Base-by-base conservation (phyloP, 805 yeast genomes). In the Nakazawaea molendinolei region DNA sequence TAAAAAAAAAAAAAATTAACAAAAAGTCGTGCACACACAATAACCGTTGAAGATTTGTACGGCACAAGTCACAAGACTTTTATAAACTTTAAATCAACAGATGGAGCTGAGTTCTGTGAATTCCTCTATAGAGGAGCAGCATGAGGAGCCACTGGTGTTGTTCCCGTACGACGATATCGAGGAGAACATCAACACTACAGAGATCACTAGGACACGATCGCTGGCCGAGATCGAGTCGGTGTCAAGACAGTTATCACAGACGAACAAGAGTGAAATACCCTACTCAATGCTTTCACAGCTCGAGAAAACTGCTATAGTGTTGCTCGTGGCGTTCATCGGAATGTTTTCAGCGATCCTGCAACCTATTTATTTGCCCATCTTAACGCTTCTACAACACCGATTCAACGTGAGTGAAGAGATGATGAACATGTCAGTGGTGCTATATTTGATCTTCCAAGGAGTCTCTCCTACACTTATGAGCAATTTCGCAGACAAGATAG, bases 331-430 rank as follows among this genome's bases (percentile, higher is more conserved):
- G 2, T 43, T 61, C 4, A 57, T 72, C 2, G 83, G 85, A 0
- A 56, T 76, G 28, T 78, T 81, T 63, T 83, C 94, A 2, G 64
- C 86, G 0, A 60, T 80, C 1, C 76, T 86, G 3, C 68, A 74
- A 27, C 79, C 87, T 0, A 79, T 82, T 8, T 82, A 79, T 51
- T 77, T 76, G 48, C 90, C 92, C 0, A 82, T 83, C 0, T 54
- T 83, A n/a, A 70, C 74, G 1, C 55, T 62, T 3, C 56, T 83
- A 8, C 69, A 74, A 30, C 44, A 55, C 2, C 50, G 74, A 27
- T 80, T 83, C 46, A 35, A 66, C 30, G 66, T 75, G 4, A 45
- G 70, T 7, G 67, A 70, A 25, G 75, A 74, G 34, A 53, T 61
- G 36, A 73, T 76, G 35, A 79, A 82, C 49, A 46, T 80, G 9